A percentile compares a stretch with the other conserved stretches of the same genome.
phyloP scores from a whole-genome alignment of 2,329 filamentous ascomycete genomes.

The Zymoseptoria crescenta region DNA sequence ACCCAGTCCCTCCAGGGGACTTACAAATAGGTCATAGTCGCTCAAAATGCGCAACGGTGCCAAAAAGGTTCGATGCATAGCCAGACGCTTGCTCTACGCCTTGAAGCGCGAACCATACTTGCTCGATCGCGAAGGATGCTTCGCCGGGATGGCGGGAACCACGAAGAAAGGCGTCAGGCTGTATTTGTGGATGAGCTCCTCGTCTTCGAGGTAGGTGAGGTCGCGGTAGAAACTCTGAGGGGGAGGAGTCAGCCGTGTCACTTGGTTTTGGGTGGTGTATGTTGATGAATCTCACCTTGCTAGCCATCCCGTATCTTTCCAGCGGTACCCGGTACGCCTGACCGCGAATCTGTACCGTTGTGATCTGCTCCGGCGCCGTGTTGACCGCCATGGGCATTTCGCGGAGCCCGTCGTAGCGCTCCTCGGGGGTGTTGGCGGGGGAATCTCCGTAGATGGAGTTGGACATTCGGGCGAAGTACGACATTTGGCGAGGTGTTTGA shows the following conservation, averaged over 20 bases:
- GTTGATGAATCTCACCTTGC: background rate
- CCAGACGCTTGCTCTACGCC: background rate
- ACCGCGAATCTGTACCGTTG: constrained; percentile 9
- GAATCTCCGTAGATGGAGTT: background rate
- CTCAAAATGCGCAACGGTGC: background rate
- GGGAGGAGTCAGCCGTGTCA: constrained; percentile 1
- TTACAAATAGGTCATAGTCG: background rate
- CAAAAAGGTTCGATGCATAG: background rate
- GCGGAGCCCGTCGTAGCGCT: background rate
- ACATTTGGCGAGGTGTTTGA: background rate
- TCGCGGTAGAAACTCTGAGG: constrained; percentile 11
- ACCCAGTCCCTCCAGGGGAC: background rate
- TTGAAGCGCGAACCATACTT: background rate
- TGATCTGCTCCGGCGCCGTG: background rate
- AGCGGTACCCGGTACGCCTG: constrained; percentile 4
- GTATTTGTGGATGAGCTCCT: constrained; percentile 12
- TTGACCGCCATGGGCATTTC: background rate
- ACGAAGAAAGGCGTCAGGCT: constrained; percentile 4
- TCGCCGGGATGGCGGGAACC: background rate
- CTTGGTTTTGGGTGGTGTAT: too few relatives aligned
- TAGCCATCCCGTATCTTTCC: background rate
- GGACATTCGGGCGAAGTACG: background rate
- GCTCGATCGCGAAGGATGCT: background rate
- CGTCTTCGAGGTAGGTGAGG: constrained; percentile 11
- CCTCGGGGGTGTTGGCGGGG: background rate